phyloP scores from a whole-genome alignment of 2,329 filamentous ascomycete species.

The Penicillium corylophilum region DNA sequence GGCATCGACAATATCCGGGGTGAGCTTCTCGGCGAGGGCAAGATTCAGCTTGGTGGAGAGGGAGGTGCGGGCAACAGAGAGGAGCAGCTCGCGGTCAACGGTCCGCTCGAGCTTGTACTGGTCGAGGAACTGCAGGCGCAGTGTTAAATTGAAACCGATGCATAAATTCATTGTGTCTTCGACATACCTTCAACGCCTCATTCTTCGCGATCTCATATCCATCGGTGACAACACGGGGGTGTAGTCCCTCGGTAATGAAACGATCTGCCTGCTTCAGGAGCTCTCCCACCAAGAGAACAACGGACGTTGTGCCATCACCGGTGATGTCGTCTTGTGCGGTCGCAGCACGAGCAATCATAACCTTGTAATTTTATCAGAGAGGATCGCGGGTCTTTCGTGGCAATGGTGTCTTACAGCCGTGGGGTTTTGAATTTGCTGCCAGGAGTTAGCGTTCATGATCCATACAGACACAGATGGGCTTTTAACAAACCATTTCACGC shows the following conservation, averaged over 20 bases:
- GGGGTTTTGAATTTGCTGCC: constrained; percentile 90
- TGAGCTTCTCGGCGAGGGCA: constrained; percentile 84
- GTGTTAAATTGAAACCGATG: constrained; percentile 13
- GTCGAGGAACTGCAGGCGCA: constrained; percentile 72
- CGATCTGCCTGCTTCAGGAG: constrained; percentile 96
- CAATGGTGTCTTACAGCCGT: constrained; percentile 67
- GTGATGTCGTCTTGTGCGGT: constrained; percentile 98
- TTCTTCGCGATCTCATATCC: constrained; percentile 96
- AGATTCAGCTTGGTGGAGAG: constrained; percentile 93
- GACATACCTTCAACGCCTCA: constrained; percentile 77
- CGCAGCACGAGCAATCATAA: constrained; percentile 75
- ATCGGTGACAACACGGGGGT: constrained; percentile 94
- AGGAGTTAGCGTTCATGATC: constrained; percentile 30
- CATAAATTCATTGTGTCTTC: neutral
- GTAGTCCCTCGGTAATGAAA: constrained; percentile 94
- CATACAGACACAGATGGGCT: neutral
- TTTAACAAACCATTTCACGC: constrained; percentile 59
- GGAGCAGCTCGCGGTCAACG: constrained; percentile 88
- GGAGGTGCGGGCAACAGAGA: constrained; percentile 90
- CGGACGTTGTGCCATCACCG: constrained; percentile 95
- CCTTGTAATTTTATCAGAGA: constrained; percentile 37
- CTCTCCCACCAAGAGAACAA: constrained; percentile 92
- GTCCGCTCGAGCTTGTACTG: constrained; percentile 84
- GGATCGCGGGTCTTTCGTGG: constrained; percentile 1
- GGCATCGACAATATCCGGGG: constrained; percentile 91